Base-by-base conservation (phyloP, 108 stramenopile species). In the Cyclotella kingstonii region DNA sequence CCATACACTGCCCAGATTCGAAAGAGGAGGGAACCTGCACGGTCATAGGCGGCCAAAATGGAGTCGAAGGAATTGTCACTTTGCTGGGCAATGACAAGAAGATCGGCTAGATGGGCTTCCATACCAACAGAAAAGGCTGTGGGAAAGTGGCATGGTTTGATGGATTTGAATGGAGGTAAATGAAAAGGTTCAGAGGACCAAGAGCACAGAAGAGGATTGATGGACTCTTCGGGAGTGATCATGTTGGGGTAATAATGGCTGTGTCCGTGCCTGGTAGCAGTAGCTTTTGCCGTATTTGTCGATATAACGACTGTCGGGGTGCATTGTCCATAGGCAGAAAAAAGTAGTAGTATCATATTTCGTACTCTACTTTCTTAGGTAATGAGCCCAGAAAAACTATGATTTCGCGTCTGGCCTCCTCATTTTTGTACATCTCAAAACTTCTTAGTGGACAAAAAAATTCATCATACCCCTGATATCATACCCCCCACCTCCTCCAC, bases 111-210 rank as follows among this genome's bases (percentile, higher is more conserved):
- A 42, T 87, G 81, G 9, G 53, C 50, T 19, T 63, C 54, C 82
- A 83, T 87, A 30, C 64, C 85, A 3, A 53, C 57, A n/a, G 73
- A 68, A 12, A 84, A 62, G 1, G 85, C 85, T 1, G 78, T 71
- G 54, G 56, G n/a, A 65, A 72, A 87, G 35, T 87, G 81, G 2
- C 65, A 10, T 0, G 76, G 51, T 35, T 70, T 29, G 42, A 87
- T 82, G 42, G 69, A 34, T 11, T 51, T 65, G 63, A 87, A 83
- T 6, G 85, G 85, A 36, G 85, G 82, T 9, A 87, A 50, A 18
- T 62, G 38, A 49, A 87, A 84, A 3, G 85, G 82, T 59, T 87
- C 78, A 11, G 63, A 35, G 22, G 70, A 47, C 85, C 85, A 87
- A 5, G 69, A 53, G 28, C 50, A 38, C 18, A 87, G 57, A 33